Evolutionary conservation across 2,329 filamentous ascomycete genomes (phyloP), one percentile per base, ranked within the genome.

Genomic region (Akanthomyces uredinophilus): DNA sequence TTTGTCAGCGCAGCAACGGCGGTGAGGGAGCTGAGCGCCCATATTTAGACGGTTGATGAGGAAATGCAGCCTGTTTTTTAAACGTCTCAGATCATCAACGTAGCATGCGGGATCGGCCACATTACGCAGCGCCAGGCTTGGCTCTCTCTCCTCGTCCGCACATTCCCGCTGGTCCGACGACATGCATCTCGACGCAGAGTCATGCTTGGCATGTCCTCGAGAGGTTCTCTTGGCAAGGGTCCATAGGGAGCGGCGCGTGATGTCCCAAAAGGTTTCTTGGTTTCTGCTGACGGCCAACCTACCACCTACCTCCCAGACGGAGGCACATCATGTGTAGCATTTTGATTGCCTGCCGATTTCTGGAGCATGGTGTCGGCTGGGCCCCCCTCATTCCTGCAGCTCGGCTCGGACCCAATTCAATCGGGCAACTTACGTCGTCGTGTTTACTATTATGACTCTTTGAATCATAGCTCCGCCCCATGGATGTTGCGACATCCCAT

Each of bases 401-500:
- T 46, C 22, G 37, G 37, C 37, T 27, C 22, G 46, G 46, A 22
- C 22, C 13, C 4, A 35, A 27, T 49, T 18, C 11, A 49, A 14
- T 24, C 46, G 46, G 46, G n/a, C 22, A 49, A 1, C 46, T 47
- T 22, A n/a, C 7, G 20, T 22, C 44, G 44, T 22, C 11, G 44
- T 47, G 44, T n/a, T 47, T 5, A 18, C 46, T 49, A 16, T 39
- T 37, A 24, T 47, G 27, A 11, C 46, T 13, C 46, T 27, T 24
- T 49, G 16, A 27, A 39, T 11, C 20, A 35, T 22, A 13, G 18
- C 43, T 24, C 53, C 41, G 29, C 29, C 27, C 27, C 41, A 46
- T 47, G 27, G 54, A 55, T 57, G 47, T 47, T 57, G 41, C 27
- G 43, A 37, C 41, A 18, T 57, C 41, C 32, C 55, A 51, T 59